Conservation (phyloP, 768 basidiomycete species). For the Rhodotorula kratochvilovae region DNA sequence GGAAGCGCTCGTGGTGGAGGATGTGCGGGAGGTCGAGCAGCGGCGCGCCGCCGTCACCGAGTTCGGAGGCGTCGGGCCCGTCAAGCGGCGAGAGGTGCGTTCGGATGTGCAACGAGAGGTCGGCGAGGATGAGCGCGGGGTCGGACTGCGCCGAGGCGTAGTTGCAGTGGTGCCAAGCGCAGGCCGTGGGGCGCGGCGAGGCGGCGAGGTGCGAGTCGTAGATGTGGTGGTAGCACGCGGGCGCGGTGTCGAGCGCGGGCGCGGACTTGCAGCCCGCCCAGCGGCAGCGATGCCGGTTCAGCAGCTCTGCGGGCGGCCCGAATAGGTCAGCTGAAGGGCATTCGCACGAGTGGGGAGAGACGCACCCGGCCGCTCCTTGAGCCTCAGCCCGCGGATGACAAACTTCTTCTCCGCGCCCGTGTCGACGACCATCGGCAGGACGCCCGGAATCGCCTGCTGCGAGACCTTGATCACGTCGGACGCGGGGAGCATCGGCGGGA, state of each 20-base stretch:
- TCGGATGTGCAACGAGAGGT: slow-evolving; percentile 28
- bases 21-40: slow-evolving; percentile 1
- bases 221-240: slow-evolving; percentile 18
- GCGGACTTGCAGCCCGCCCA: slow-evolving; percentile 14
- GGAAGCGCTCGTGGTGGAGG: slow-evolving; percentile 22
- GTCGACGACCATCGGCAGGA: slow-evolving; percentile 76
- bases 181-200: not conserved
- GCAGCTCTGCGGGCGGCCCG: not conserved
- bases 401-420: slow-evolving; percentile 56
- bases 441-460: slow-evolving; percentile 74
- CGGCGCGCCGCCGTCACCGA: not conserved
- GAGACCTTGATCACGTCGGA: slow-evolving; percentile 94
- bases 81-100: slow-evolving; percentile 23
- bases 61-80: not conserved
- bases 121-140: slow-evolving; percentile 7
- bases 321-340: not conserved
- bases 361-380: slow-evolving; percentile 50
- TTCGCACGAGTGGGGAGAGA: rapidly evolving
- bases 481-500: slow-evolving; percentile 60
- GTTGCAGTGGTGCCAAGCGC: slow-evolving; percentile 12
- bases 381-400: slow-evolving; percentile 78
- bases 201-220: slow-evolving; percentile 21
- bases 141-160: slow-evolving; percentile 5
- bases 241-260: not conserved
- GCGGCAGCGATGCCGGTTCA: not conserved